Evolutionary conservation across 2,329 filamentous ascomycete genomes (phyloP).

Genomic region (Coniosporium uncinatum): DNA sequence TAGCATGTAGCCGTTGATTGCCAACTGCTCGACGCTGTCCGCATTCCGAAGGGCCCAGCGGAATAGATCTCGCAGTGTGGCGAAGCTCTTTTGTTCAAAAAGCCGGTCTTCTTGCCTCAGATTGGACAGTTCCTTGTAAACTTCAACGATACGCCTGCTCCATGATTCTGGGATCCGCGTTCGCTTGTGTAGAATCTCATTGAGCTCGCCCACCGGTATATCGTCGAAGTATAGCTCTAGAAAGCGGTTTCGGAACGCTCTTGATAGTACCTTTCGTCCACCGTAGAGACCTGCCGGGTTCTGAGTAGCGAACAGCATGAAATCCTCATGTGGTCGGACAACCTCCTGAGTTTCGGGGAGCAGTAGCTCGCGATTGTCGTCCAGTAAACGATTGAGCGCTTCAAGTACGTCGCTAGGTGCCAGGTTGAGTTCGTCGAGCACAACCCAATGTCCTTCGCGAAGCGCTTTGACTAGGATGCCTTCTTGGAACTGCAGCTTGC

Average conservation of each 20-base stretch:
- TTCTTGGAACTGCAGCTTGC: conserved; percentile 86
- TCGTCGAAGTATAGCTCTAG: conserved; percentile 97
- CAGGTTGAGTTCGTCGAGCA: conserved; percentile 94
- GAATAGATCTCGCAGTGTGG: conserved; percentile 92
- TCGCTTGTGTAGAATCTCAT: conserved; percentile 83
- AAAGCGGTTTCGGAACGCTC: conserved; percentile 95
- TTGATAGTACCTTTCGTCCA: conserved; percentile 85
- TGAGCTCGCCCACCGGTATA: conserved; percentile 91
- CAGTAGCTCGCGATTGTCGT: conserved; percentile 93
- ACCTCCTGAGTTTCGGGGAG: conserved; percentile 96
- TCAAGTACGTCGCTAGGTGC: conserved; percentile 97
- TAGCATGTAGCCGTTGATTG: conserved; percentile 92
- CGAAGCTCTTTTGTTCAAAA: conserved; percentile 98
- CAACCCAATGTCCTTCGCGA: conserved; percentile 93
- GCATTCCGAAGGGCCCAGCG: conserved; percentile 87
- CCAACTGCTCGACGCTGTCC: conserved; percentile 83
- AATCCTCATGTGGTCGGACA: conserved; percentile 86
- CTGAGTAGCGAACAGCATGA: conserved; percentile 97
- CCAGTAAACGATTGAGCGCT: conserved; percentile 88
- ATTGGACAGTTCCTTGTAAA: conserved; percentile 89
- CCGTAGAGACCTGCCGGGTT: conserved; percentile 96
- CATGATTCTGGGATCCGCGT: conserved; percentile 89
- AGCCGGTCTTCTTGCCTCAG: conserved; percentile 85
- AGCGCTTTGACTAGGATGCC: conserved; percentile 90
- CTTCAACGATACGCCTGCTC: conserved; percentile 83